Evolutionary conservation across 805 yeast genomes (phyloP), one percentile per base, ranked within the genome.

Genomic region (Ogataea haglerorum): DNA sequence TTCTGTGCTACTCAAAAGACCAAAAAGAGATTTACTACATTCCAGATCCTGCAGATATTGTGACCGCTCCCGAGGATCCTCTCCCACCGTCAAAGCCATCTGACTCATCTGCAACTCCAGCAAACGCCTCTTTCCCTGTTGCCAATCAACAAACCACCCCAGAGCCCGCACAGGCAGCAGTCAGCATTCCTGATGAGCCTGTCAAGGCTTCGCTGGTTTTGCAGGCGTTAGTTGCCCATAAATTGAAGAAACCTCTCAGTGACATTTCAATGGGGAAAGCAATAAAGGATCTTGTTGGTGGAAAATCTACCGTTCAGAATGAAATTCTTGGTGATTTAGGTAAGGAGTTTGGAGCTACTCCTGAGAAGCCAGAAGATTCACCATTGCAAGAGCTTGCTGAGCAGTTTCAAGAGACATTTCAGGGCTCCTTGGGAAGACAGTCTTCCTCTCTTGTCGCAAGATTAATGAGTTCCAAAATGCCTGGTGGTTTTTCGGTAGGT

Each of bases 261-360:
- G 82, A 86, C 53, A 70, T 93, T 40, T 86, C 99, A 39, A 73
- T 87, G 76, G 69, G 88, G 45, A 93, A 93, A 69, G 90, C 99
- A 36, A 88, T 93, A 63, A 93, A 93, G 68, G 99, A 93, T 61
- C 76, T 93, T 58, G 99, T 93, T 49, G 95, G 95, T 59, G 99
- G 99, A 71, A 93, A 93, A 66, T 93, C 99, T 18, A 93, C 99
- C 15, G 91, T 93, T 34, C 99, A 93, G 71, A 93, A 93, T 68
- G 99, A 93, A 74, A 93, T 93, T 54, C 78, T 93, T 55, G 99
- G 99, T 75, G 99, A 93, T 61, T 76, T 93, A 58, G 98, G 98
- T 61, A 93, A 93, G 69, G 99, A 93, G 70, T 93, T 93, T 60
- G 97, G 98, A 57, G 69, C 93, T 32, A 90, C 97, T 36, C 99